Evolutionary conservation across 2,329 filamentous ascomycete species (phyloP), one percentile per base, ranked within the genome.

Genomic region (Pseudogymnoascus sp.): DNA sequence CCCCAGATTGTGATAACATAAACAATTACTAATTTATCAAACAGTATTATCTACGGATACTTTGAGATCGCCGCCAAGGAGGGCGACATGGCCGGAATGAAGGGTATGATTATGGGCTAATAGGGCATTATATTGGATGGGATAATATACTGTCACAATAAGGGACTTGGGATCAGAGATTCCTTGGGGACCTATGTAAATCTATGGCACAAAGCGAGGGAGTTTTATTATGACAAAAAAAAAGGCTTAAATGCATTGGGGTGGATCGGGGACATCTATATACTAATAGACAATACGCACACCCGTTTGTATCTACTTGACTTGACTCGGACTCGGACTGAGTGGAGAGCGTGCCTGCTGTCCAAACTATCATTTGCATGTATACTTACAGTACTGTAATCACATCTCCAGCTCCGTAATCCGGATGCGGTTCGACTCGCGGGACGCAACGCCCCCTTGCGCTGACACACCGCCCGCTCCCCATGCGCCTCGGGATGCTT

Each of bases 41-140:
- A 14, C 70, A 96, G 91, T 66, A 99, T 99, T 76, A 99, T 99
- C 78, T 99, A 99, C 78, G 91, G 93, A 68, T 99, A 99, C 82
- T 99, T 99, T 73, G 95, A 99, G 78, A 99, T 99, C 73, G 95
- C 95, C 24, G 96, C 96, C 73, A 97, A 97, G 81, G 95, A 99
- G 79, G 95, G 95, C 72, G 95, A 99, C 76, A 88, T 97, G 78
- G 84, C 87, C 66, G 91, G 91, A 69, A 86, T 88, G 84, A 87
- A 87, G 77, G 86, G 86, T 64, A 87, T 88, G 84, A 82, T 88
- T 67, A 87, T 88, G 85, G 85, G 85, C 71, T 88, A 82, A 81
- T 35, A 56, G 29, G 50, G 50, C 50, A 56, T 56, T 56, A 56
- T 56, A 56, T 56, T 56, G 26, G 50, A 33, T 33, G 63, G 59